Conservation (phyloP, 352 stramenopile genomes). For the Lagenidium giganteum region DNA sequence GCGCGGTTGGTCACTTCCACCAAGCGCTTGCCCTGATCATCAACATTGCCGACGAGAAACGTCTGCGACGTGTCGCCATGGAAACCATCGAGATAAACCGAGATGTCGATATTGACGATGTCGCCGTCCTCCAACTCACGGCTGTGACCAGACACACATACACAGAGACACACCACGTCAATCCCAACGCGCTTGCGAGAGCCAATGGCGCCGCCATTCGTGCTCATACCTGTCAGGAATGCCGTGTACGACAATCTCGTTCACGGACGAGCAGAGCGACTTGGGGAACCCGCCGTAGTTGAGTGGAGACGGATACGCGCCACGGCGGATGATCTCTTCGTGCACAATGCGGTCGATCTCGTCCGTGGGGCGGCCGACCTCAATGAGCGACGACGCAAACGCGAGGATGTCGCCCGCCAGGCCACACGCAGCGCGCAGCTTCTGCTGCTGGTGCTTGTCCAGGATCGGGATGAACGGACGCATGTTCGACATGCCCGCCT, state of each 20-base stretch:
- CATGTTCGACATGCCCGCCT: conserved; percentile 54
- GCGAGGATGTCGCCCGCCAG: conserved; percentile 77
- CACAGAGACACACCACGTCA: too few relatives aligned
- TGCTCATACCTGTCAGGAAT: conserved; percentile 88
- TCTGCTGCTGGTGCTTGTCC: conserved; percentile 54
- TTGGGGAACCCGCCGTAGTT: conserved; percentile 94
- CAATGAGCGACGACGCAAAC: conserved; percentile 68
- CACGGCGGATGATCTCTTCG: conserved; percentile 79
- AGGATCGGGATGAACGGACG: conserved; percentile 79
- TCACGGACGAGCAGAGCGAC: conserved; percentile 94
- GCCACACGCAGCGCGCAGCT: conserved; percentile 59
- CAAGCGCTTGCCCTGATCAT: conserved; percentile 82
- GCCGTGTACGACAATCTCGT: conserved; percentile 97
- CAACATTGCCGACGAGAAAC: conserved; percentile 92
- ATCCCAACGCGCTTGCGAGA: not conserved
- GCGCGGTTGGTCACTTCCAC: conserved; percentile 85
- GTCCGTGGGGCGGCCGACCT: conserved; percentile 88
- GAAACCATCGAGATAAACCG: conserved; percentile 90
- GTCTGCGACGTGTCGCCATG: conserved; percentile 98
- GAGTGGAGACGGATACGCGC: conserved; percentile 89
- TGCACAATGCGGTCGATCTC: conserved; percentile 93
- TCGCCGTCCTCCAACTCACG: conserved; percentile 88
- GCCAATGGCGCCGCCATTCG: not conserved
- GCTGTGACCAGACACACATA: conserved; percentile 10
- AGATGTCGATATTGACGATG: conserved; percentile 97